phyloP scores from a whole-genome alignment of 352 stramenopile genomes.

The Globisporangium nodosum region DNA sequence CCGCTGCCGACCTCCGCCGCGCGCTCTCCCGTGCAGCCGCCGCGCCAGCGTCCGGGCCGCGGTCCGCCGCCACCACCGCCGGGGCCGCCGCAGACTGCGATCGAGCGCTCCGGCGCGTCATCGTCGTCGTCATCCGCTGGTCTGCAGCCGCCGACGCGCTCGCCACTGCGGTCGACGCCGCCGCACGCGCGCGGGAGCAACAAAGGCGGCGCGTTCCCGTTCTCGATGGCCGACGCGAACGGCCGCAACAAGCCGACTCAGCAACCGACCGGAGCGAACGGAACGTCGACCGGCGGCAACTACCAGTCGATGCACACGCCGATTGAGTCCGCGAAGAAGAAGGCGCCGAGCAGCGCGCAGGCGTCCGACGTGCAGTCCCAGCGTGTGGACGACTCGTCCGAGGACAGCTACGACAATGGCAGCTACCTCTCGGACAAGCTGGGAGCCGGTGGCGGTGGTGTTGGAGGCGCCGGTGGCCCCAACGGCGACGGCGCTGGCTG shows the following conservation, averaged over 20 bases:
- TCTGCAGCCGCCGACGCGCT: slow-evolving; percentile 1
- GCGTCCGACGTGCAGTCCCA: slow-evolving; percentile 11
- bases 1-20: slow-evolving; percentile 3
- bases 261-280: not conserved
- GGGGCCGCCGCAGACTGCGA: not conserved
- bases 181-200: not conserved
- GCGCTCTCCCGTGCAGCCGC: slow-evolving; percentile 2
- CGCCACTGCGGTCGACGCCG: slow-evolving; percentile 1
- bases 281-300: slow-evolving; percentile 6
- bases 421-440: slow-evolving; percentile 68
- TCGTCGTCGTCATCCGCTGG: slow-evolving; percentile 1
- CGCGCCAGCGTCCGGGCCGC: not conserved
- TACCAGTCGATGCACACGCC: slow-evolving; percentile 55
- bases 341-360: slow-evolving; percentile 3
- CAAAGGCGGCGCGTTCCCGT: slow-evolving; percentile 7
- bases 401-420: slow-evolving; percentile 68
- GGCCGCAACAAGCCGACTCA: not conserved
- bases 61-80: slow-evolving; percentile 10
- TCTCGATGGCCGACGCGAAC: slow-evolving; percentile 11
- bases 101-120: slow-evolving; percentile 2
- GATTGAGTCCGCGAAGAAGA: slow-evolving; percentile 36
- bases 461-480: slow-evolving; percentile 11
- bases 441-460: not conserved
- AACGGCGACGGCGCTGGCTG: slow-evolving; percentile 64
- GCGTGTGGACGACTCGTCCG: slow-evolving; percentile 64